phyloP scores from a whole-genome alignment of 2,329 filamentous ascomycete species.

The Aureobasidium mangrovei region DNA sequence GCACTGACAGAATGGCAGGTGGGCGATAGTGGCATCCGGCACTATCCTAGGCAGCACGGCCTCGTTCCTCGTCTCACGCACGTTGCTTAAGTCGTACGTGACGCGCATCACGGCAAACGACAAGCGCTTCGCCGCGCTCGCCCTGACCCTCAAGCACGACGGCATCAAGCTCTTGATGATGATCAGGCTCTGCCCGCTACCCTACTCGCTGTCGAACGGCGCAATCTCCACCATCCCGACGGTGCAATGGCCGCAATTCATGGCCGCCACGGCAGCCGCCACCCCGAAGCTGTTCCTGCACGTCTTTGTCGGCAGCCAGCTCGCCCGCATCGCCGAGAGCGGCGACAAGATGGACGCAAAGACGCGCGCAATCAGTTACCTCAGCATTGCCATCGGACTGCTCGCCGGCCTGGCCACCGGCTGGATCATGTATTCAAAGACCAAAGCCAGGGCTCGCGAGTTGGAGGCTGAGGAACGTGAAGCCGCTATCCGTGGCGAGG shows the following conservation, averaged over 20 bases:
- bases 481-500: constrained; percentile 19
- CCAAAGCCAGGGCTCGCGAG: constrained; percentile 40
- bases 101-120: constrained; percentile 72
- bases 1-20: constrained; percentile 42
- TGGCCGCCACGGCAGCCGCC: constrained; percentile 70
- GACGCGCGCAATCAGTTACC: constrained; percentile 75
- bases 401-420: constrained; percentile 67
- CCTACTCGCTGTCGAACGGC: constrained; percentile 88
- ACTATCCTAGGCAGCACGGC: constrained; percentile 69
- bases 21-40: constrained; percentile 72
- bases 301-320: constrained; percentile 79
- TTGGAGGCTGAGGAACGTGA: constrained; percentile 40
- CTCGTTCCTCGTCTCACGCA: constrained; percentile 73
- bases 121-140: constrained; percentile 77
- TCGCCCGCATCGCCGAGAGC: constrained; percentile 74
- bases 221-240: constrained; percentile 91
- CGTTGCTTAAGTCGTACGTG: constrained; percentile 69
- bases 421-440: constrained; percentile 70
- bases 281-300: constrained; percentile 84
- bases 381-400: constrained; percentile 65
- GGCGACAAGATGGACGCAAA: constrained; percentile 72
- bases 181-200: constrained; percentile 85
- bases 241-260: constrained; percentile 67
- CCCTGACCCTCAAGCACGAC: constrained; percentile 81
- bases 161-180: constrained; percentile 82